Conservation (phyloP, 1,284 basidiomycete species). For the Lentinula novae-zelandiae region DNA sequence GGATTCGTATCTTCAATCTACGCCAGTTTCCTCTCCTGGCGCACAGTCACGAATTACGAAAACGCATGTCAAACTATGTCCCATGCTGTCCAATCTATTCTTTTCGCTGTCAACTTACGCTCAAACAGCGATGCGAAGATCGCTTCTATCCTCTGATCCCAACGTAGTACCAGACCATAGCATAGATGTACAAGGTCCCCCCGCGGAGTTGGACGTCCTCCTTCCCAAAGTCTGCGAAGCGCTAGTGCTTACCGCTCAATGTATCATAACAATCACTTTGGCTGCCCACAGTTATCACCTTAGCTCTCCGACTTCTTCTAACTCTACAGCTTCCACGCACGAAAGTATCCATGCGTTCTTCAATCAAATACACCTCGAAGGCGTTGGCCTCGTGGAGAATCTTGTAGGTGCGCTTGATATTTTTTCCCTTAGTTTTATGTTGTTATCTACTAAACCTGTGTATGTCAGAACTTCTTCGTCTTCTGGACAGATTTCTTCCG, state of each 20-base stretch:
- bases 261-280: constrained; percentile 65
- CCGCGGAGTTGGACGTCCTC: constrained; percentile 52
- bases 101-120: constrained; percentile 51
- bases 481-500: constrained; percentile 73
- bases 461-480: constrained; percentile 58
- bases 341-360: constrained; percentile 37
- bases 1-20: constrained; percentile 72
- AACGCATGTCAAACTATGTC: constrained; percentile 40
- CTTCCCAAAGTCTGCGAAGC: constrained; percentile 77
- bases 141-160: constrained; percentile 25
- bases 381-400: constrained; percentile 49
- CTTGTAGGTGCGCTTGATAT: constrained; percentile 51
- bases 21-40: constrained; percentile 20
- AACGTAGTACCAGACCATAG: constrained; percentile 12
- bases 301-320: constrained; percentile 1
- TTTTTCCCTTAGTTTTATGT: constrained; percentile 6
- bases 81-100: constrained; percentile 50
- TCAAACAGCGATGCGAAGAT: constrained; percentile 44
- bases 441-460: constrained; percentile 5
- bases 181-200: constrained; percentile 15
- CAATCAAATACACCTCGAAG: constrained; percentile 37
- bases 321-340: constrained; percentile 19
- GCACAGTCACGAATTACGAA: constrained; percentile 29
- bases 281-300: constrained; percentile 5
- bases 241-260: constrained; percentile 74